Conservation (phyloP, 2,329 filamentous ascomycete genomes). For the Sporothrix inflata region DNA sequence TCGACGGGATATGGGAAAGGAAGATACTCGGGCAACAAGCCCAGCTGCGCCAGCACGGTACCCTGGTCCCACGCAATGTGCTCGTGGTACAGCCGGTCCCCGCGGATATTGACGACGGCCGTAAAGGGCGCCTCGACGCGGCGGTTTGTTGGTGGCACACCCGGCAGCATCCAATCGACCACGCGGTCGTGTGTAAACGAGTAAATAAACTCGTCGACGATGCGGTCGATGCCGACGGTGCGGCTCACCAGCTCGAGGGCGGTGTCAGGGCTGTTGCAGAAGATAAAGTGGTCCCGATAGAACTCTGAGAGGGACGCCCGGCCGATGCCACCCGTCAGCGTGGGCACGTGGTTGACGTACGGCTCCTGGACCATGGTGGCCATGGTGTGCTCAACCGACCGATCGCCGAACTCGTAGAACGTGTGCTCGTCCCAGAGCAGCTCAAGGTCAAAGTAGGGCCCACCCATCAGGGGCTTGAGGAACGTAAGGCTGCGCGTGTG, state of each 20-base stretch:
- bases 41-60: slow-evolving; percentile 63
- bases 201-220: slow-evolving; percentile 72
- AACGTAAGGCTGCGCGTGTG: slow-evolving; percentile 64
- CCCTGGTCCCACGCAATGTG: slow-evolving; percentile 73
- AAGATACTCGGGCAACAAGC: slow-evolving; percentile 66
- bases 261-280: slow-evolving; percentile 70
- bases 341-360: slow-evolving; percentile 73
- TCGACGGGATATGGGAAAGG: slow-evolving; percentile 61
- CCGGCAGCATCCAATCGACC: slow-evolving; percentile 69
- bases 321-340: slow-evolving; percentile 69
- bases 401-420: slow-evolving; percentile 68
- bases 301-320: slow-evolving; percentile 65
- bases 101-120: slow-evolving; percentile 67
- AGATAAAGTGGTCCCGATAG: slow-evolving; percentile 75
- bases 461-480: slow-evolving; percentile 63
- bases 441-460: slow-evolving; percentile 74
- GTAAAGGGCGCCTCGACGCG: slow-evolving; percentile 64
- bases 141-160: slow-evolving; percentile 60
- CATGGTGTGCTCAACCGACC: slow-evolving; percentile 74
- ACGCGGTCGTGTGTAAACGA: slow-evolving; percentile 63
- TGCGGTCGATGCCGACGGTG: slow-evolving; percentile 70
- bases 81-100: slow-evolving; percentile 70
- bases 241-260: slow-evolving; percentile 70
- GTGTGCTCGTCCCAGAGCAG: slow-evolving; percentile 80
- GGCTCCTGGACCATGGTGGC: slow-evolving; percentile 79